Percentiles rank a stretch among this genome's conserved stretches.
phyloP scores from a whole-genome alignment of 352 stramenopile species.

The Globisporangium middletonii region DNA sequence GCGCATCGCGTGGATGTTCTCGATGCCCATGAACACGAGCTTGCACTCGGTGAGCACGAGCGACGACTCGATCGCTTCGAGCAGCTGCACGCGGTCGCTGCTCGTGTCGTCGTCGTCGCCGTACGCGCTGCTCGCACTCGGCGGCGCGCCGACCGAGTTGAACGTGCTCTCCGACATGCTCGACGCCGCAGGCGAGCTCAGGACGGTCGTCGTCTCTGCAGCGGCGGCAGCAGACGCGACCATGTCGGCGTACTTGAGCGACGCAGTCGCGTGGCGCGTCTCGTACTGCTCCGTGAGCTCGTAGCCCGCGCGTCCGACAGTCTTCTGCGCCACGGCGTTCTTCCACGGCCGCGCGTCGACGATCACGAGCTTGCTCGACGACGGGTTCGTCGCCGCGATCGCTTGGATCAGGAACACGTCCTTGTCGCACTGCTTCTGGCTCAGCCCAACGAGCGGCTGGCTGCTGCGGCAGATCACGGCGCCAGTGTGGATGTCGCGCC shows the following conservation, averaged over 20 bases:
- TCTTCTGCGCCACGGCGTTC: conserved; percentile 89
- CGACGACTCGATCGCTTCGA: conserved; percentile 40
- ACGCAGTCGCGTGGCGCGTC: conserved; percentile 50
- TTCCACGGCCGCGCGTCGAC: conserved; percentile 88
- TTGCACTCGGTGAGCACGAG: conserved; percentile 76
- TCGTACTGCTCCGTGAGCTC: conserved; percentile 86
- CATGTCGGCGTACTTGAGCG: conserved; percentile 63
- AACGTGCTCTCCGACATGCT: conserved; percentile 6
- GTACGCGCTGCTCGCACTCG: conserved; percentile 10
- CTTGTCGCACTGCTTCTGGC: conserved; percentile 77
- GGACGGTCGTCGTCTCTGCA: conserved; percentile 15
- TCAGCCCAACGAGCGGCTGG: conserved; percentile 78
- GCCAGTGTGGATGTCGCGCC: conserved; percentile 63
- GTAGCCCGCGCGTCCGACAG: conserved; percentile 81
- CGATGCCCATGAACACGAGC: conserved; percentile 88
- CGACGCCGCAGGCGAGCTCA: conserved; percentile 12
- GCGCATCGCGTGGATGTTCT: conserved; percentile 91
- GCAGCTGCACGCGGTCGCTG: conserved; percentile 17
- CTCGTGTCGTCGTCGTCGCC: conserved; percentile 19
- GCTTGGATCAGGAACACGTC: conserved; percentile 82
- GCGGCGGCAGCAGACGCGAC: conserved; percentile 24
- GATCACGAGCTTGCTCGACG: conserved; percentile 80
- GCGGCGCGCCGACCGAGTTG: conserved; percentile 4
- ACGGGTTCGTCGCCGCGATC: conserved; percentile 70
- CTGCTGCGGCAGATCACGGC: conserved; percentile 79